Evolutionary conservation across 2,329 filamentous ascomycete species (phyloP).

Genomic region (Aureobasidium sp.): DNA sequence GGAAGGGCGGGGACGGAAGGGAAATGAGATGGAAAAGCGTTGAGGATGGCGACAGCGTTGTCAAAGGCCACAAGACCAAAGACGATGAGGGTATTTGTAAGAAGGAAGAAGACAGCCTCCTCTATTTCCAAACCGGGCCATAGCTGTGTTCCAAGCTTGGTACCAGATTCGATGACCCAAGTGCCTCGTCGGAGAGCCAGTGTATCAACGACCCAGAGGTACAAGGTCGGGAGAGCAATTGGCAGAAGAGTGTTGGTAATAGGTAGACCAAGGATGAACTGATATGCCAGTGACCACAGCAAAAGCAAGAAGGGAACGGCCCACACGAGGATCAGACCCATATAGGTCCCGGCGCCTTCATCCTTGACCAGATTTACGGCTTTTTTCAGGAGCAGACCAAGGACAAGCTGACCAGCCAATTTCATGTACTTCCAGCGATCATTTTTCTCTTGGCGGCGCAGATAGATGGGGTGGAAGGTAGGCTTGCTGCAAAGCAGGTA

Average conservation of each 20-base stretch:
- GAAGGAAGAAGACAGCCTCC: slow-evolving; percentile 66
- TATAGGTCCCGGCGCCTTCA: slow-evolving; percentile 52
- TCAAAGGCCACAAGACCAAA: slow-evolving; percentile 64
- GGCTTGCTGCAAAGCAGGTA: slow-evolving; percentile 63
- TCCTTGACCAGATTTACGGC: slow-evolving; percentile 42
- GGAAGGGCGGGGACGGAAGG: slow-evolving; percentile 43
- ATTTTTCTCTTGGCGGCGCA: slow-evolving; percentile 36
- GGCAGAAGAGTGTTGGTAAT: slow-evolving; percentile 50
- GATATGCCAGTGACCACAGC: slow-evolving; percentile 56
- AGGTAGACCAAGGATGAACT: slow-evolving; percentile 57
- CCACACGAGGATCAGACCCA: slow-evolving; percentile 65
- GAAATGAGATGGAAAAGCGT: slow-evolving; percentile 55
- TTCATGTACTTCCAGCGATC: slow-evolving; percentile 36
- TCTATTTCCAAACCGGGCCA: slow-evolving; percentile 64
- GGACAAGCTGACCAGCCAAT: slow-evolving; percentile 43
- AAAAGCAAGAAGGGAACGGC: slow-evolving; percentile 58
- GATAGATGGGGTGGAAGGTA: slow-evolving; percentile 48
- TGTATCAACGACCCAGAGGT: slow-evolving; percentile 67
- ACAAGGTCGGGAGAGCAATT: slow-evolving; percentile 57
- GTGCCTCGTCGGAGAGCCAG: slow-evolving; percentile 60
- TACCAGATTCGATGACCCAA: slow-evolving; percentile 62
- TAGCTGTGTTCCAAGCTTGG: slow-evolving; percentile 56
- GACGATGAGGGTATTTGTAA: slow-evolving; percentile 62
- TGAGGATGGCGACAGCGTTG: slow-evolving; percentile 57
- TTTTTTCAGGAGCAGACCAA: slow-evolving; percentile 39